Conservation (phyloP, 2,329 filamentous ascomycete species). For the Macrophomina phaseolina region DNA sequence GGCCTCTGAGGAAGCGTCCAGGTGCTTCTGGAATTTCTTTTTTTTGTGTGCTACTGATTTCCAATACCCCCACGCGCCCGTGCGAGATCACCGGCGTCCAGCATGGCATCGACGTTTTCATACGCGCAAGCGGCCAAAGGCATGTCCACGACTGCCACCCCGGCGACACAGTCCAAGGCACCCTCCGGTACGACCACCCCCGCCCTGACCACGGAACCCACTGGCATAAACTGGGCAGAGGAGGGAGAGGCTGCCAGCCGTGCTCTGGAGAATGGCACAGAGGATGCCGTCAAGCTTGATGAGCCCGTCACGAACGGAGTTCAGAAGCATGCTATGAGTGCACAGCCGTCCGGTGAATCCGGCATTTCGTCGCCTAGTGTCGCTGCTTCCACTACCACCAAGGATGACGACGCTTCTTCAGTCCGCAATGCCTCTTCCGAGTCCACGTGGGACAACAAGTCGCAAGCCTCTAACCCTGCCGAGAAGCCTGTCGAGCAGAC, state of each 20-base stretch:
- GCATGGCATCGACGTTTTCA: slow-evolving; percentile 68
- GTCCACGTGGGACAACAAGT: slow-evolving; percentile 70
- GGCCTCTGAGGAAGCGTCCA: not conserved
- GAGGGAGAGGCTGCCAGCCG: slow-evolving; percentile 52
- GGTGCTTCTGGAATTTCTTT: slow-evolving; percentile 11
- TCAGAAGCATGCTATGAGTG: slow-evolving; percentile 30
- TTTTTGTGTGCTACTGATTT: slow-evolving; percentile 13
- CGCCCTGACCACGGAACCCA: slow-evolving; percentile 45
- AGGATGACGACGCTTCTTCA: slow-evolving; percentile 66
- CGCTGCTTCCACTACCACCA: slow-evolving; percentile 59
- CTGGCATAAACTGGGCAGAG: slow-evolving; percentile 53
- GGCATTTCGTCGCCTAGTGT: slow-evolving; percentile 59
- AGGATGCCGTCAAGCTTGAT: slow-evolving; percentile 35
- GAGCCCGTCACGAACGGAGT: slow-evolving; percentile 34
- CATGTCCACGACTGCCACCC: slow-evolving; percentile 58
- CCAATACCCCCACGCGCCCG: slow-evolving; percentile 22
- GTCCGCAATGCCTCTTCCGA: slow-evolving; percentile 69
- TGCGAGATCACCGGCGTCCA: slow-evolving; percentile 15
- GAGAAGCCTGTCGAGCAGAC: slow-evolving; percentile 62
- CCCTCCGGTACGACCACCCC: slow-evolving; percentile 50
- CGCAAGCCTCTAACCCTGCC: slow-evolving; percentile 65
- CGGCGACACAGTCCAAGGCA: slow-evolving; percentile 53
- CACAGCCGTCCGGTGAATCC: slow-evolving; percentile 33
- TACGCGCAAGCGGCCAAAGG: slow-evolving; percentile 97
- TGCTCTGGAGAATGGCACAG: slow-evolving; percentile 34